Conservation (phyloP, 2,329 filamentous ascomycete species). For the Bipolaris bicolor region DNA sequence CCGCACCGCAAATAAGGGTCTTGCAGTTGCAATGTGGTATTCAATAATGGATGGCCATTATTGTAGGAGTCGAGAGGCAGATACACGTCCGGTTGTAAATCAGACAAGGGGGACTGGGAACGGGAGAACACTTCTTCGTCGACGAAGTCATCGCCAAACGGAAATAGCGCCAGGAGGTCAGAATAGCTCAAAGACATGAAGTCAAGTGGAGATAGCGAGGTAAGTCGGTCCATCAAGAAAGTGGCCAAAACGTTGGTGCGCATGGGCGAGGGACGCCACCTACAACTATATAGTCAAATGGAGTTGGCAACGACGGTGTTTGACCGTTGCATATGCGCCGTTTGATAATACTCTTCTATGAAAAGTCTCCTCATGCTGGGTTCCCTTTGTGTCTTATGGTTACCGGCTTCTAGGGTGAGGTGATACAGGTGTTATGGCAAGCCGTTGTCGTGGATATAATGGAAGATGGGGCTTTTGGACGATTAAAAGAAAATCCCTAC, state of each 20-base stretch:
- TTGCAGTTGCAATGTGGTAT: constrained; percentile 20
- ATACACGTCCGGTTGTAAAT: constrained; percentile 27
- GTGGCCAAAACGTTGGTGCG: not conserved
- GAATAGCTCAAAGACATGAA: constrained; percentile 24
- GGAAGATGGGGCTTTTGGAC: not conserved
- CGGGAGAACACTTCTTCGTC: constrained; percentile 5
- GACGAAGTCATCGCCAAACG: constrained; percentile 18
- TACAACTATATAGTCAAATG: not conserved
- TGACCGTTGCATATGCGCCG: not conserved
- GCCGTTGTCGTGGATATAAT: constrained; percentile 3
- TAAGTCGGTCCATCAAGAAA: not conserved
- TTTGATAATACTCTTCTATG: not conserved
- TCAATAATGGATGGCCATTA: constrained; percentile 10
- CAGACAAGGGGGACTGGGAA: constrained; percentile 20
- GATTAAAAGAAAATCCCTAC: too few species aligned
- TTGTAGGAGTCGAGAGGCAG: constrained; percentile 4
- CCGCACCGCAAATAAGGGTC: constrained; percentile 30
- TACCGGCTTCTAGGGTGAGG: not conserved
- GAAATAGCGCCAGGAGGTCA: constrained; percentile 10
- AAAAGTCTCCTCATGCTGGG: not conserved
- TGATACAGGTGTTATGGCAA: not conserved
- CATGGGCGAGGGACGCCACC: not conserved
- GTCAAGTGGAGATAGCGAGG: not conserved
- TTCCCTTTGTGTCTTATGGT: not conserved
- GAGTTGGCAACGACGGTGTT: not conserved